A percentile compares a stretch with the other conserved stretches of the same genome.
Conservation (phyloP, 306 rosid species). For the Bauhinia variegata region DNA sequence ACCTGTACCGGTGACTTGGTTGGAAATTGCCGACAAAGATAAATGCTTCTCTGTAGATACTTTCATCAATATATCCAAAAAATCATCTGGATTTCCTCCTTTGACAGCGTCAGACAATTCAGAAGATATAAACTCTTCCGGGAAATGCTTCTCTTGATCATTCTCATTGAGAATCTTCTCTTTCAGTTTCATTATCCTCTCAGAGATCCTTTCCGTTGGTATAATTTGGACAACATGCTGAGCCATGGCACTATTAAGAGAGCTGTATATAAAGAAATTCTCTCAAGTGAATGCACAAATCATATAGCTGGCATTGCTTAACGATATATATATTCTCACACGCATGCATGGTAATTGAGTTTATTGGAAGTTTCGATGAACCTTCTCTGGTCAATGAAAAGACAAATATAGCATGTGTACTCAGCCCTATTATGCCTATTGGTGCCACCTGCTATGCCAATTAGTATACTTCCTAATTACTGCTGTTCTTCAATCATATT, state of each 20-base stretch:
- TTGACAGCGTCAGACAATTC: constrained; percentile 3
- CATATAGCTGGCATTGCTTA: no score
- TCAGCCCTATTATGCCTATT: no score
- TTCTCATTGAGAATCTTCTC: no score
- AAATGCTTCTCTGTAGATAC: not conserved
- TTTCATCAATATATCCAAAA: not conserved
- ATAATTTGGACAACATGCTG: not conserved
- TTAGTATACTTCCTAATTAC: no score
- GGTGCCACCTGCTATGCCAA: no score
- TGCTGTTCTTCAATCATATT: no score
- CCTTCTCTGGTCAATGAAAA: not conserved
- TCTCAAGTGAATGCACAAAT: not conserved
- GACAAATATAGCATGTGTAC: no score
- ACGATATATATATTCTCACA: no score
- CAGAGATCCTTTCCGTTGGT: no score
- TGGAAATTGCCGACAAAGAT: not conserved
- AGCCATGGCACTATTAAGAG: not conserved
- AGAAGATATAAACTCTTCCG: not conserved
- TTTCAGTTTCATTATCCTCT: not conserved
- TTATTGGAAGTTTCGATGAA: not conserved
- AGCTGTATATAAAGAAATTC: not conserved
- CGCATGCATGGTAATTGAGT: no score
- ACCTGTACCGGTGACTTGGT: constrained; percentile 12
- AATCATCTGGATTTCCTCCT: not conserved
- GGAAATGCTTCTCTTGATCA: no score